Conservation (phyloP, 1,139 yeast species). For the Pichia sp. region DNA sequence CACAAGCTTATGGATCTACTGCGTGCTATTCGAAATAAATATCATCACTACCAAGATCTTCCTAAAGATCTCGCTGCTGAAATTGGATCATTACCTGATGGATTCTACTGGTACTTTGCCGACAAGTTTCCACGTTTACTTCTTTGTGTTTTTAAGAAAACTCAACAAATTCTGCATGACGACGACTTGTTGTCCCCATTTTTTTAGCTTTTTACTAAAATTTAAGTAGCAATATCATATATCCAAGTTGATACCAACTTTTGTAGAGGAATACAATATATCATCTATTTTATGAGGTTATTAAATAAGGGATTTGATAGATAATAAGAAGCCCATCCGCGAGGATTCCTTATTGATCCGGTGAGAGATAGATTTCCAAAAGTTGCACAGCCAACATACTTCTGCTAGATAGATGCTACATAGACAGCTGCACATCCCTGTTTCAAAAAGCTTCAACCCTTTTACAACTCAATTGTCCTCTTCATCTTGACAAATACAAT, state of each 20-base stretch:
- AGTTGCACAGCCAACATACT: too few species aligned
- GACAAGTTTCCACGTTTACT: conserved; percentile 68
- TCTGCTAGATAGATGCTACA: too few species aligned
- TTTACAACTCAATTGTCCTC: background rate
- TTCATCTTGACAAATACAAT: too few species aligned
- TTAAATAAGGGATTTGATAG: too few species aligned
- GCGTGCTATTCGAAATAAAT: conserved; percentile 84
- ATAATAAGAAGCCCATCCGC: too few species aligned
- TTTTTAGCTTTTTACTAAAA: conserved; percentile 6
- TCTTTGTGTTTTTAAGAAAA: conserved; percentile 60
- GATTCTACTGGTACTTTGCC: conserved; percentile 72
- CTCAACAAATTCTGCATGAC: conserved; percentile 8
- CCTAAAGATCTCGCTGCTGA: conserved; percentile 51
- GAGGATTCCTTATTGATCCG: too few species aligned
- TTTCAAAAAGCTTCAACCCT: too few species aligned
- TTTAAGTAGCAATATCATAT: background rate
- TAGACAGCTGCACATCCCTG: too few species aligned
- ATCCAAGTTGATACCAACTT: too few species aligned
- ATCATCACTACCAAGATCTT: conserved; percentile 87
- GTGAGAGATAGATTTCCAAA: too few species aligned
- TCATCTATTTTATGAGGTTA: too few species aligned
- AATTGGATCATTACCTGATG: conserved; percentile 79
- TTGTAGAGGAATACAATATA: background rate
- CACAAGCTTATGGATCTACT: conserved; percentile 75
- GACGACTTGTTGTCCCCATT: conserved; percentile 15